Percentiles rank a stretch among this genome's conserved stretches.
phyloP scores from a whole-genome alignment of 192 early-diverging fungal species.

The Mortierella hygrophila region DNA sequence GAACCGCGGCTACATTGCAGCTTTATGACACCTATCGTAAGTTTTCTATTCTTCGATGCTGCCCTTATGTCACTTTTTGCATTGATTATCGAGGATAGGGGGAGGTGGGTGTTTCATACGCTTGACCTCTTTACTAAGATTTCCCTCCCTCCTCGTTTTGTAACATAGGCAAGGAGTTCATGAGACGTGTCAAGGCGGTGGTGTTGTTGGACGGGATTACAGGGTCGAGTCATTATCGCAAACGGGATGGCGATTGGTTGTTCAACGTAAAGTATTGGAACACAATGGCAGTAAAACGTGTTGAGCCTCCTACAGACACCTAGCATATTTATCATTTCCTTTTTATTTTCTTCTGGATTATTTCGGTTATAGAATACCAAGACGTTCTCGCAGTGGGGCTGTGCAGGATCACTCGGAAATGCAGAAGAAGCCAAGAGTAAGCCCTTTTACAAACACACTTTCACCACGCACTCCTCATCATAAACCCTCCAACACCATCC shows the following conservation, averaged over 20 bases:
- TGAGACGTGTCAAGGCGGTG: conserved; percentile 20
- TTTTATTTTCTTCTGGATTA: not conserved
- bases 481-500: no score
- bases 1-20: conserved; percentile 20
- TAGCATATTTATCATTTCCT: not conserved
- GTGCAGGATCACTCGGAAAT: not conserved
- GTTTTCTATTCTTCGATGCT: not conserved
- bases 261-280: not conserved
- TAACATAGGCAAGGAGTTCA: conserved; percentile 22
- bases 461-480: no score
- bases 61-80: no score
- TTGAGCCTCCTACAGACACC: not conserved
- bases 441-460: not conserved
- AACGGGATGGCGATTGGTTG: not conserved
- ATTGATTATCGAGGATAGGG: no score
- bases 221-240: not conserved
- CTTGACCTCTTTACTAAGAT: not conserved
- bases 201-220: conserved; percentile 26
- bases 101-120: no score
- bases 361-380: not conserved
- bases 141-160: not conserved
- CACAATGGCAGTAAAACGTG: not conserved
- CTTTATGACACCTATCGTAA: conserved; percentile 22
- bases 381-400: conserved; percentile 3
- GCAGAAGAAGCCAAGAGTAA: conserved; percentile 12